These are phyloP conservation scores for Xylariaceae sp. DNA, from an alignment of 2,329 filamentous ascomycete genomes.

Conservation along the genomic window DNA sequence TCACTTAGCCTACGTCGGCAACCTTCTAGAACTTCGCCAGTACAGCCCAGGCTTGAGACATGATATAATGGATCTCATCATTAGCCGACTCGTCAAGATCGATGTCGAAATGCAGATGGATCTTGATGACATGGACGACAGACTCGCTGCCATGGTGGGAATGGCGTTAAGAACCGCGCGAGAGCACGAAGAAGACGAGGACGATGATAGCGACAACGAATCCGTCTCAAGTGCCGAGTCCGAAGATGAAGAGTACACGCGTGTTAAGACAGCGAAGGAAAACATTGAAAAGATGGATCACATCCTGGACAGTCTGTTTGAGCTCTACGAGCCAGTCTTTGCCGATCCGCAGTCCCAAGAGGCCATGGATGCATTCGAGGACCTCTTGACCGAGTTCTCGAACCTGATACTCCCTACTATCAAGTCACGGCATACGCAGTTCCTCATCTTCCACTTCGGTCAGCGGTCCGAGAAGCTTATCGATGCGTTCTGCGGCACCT, in stretches of 20 bases:
- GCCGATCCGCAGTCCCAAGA: constrained; percentile 60
- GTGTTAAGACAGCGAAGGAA: constrained; percentile 67
- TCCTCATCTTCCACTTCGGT: constrained; percentile 91
- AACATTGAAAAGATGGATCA: constrained; percentile 89
- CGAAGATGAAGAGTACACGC: constrained; percentile 57
- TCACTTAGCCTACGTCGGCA: constrained; percentile 85
- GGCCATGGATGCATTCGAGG: constrained; percentile 68
- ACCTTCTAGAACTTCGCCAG: constrained; percentile 69
- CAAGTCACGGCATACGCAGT: constrained; percentile 89
- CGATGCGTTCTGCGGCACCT: constrained; percentile 75
- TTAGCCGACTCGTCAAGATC: constrained; percentile 83
- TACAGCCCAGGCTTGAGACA: constrained; percentile 74
- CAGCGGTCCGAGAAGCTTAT: constrained; percentile 74
- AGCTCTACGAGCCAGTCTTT: constrained; percentile 72
- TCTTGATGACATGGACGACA: constrained; percentile 86
- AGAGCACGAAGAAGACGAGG: constrained; percentile 47
- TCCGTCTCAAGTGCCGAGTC: constrained; percentile 66
- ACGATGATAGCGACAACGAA: constrained; percentile 60
- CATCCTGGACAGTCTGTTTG: constrained; percentile 82
- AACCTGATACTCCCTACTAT: constrained; percentile 86
- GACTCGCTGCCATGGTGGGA: constrained; percentile 69
- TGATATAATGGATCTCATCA: constrained; percentile 76
- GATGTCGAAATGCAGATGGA: constrained; percentile 95
- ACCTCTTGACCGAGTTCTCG: constrained; percentile 78
- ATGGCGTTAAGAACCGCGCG: constrained; percentile 43